Conservation (phyloP, 805 yeast genomes). For the Ogataea trehaloabstinens region DNA sequence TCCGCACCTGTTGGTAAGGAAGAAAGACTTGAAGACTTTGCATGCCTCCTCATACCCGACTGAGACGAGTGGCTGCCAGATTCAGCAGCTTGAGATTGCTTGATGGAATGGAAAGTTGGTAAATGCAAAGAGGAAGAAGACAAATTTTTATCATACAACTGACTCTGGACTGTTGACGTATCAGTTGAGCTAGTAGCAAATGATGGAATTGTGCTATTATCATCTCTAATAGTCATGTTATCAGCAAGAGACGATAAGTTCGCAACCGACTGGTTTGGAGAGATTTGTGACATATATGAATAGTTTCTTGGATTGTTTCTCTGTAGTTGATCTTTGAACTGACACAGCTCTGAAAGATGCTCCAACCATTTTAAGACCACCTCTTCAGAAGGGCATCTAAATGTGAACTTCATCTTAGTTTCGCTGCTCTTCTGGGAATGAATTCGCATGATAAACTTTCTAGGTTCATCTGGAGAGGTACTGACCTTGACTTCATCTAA, state of each 20-base stretch:
- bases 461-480: constrained; percentile 33
- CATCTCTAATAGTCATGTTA: constrained; percentile 10
- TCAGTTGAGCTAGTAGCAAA: constrained; percentile 2
- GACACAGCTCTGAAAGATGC: constrained; percentile 52
- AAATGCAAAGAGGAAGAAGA: constrained; percentile 24
- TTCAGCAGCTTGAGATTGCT: constrained; percentile 5
- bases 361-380: constrained; percentile 53
- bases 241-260: constrained; percentile 8
- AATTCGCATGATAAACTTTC: constrained; percentile 40
- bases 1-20: constrained; percentile 11
- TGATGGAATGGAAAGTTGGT: constrained; percentile 26
- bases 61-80: neutral
- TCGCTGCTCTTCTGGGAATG: constrained; percentile 23
- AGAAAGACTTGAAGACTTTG: constrained; percentile 13
- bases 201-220: constrained; percentile 11
- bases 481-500: constrained; percentile 34
- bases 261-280: constrained; percentile 9
- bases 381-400: constrained; percentile 42
- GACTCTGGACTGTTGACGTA: constrained; percentile 6
- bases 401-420: constrained; percentile 31
- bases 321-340: constrained; percentile 44
- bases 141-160: constrained; percentile 8
- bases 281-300: constrained; percentile 8
- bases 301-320: constrained; percentile 46
- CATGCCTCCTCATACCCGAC: constrained; percentile 3